Percentiles rank a stretch among this genome's conserved stretches.
Evolutionary conservation across 2,329 filamentous ascomycete genomes (phyloP).

Genomic region (Sporothrix phasma): DNA sequence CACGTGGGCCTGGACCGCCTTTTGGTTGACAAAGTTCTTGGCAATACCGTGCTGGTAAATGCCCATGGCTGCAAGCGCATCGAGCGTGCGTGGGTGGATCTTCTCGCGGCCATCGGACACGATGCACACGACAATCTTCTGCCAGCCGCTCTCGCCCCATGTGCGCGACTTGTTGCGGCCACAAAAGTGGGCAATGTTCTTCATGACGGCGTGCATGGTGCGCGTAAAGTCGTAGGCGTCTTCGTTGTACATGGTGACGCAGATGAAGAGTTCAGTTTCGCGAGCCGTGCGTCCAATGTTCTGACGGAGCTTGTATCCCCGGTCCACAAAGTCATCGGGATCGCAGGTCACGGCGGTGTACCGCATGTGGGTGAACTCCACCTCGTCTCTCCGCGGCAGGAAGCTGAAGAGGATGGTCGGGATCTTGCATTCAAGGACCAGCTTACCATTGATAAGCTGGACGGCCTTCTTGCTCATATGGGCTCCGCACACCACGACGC

Average conservation of each 20-base stretch:
- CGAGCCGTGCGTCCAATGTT: conserved; percentile 84
- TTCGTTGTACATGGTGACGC: conserved; percentile 98
- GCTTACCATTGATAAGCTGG: conserved; percentile 90
- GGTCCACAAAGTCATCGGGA: conserved; percentile 78
- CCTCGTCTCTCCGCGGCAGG: conserved; percentile 79
- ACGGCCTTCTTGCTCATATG: conserved; percentile 93
- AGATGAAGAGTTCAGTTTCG: conserved; percentile 92
- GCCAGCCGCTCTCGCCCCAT: conserved; percentile 95
- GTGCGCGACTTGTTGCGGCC: conserved; percentile 83
- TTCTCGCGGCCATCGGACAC: conserved; percentile 85
- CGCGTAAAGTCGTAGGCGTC: conserved; percentile 93
- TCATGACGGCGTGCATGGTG: conserved; percentile 98
- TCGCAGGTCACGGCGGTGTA: conserved; percentile 95
- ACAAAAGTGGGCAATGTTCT: conserved; percentile 96
- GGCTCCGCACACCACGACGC: conserved; percentile 72
- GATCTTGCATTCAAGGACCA: conserved; percentile 97
- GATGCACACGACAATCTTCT: conserved; percentile 97
- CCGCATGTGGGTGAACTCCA: conserved; percentile 93
- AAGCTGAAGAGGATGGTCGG: conserved; percentile 98
- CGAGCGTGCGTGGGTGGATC: conserved; percentile 85
- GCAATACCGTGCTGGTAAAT: conserved; percentile 98
- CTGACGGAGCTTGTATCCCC: conserved; percentile 85
- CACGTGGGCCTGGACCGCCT: conserved; percentile 89
- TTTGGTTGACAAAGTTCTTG: conserved; percentile 95
- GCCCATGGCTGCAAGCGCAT: conserved; percentile 90